Evolutionary conservation across 2,329 filamentous ascomycete genomes (phyloP).

Genomic region (Ceratocystis cacaofunesta): DNA sequence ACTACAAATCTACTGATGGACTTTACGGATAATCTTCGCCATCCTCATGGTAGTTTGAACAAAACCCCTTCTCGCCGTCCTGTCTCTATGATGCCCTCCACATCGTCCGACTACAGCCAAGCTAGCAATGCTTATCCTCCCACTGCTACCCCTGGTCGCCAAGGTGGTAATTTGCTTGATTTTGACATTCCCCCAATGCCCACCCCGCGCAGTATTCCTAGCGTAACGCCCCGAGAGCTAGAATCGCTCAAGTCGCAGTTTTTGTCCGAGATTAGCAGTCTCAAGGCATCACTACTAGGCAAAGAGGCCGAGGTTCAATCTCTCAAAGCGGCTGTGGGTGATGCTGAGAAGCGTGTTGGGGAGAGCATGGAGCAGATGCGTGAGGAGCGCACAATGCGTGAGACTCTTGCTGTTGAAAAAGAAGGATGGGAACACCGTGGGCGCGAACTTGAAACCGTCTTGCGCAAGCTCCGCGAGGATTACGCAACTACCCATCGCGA

Average conservation of each 20-base stretch:
- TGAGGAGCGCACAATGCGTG: slow-evolving; percentile 56
- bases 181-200: slow-evolving; percentile 83
- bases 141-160: slow-evolving; percentile 34
- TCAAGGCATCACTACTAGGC: slow-evolving; percentile 79
- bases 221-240: slow-evolving; percentile 78
- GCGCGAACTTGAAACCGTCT: slow-evolving; percentile 68
- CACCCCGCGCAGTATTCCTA: slow-evolving; percentile 80
- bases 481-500: slow-evolving; percentile 66
- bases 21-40: slow-evolving; percentile 60
- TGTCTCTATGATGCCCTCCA: slow-evolving; percentile 18
- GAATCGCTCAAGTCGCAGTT: slow-evolving; percentile 85
- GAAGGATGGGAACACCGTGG: slow-evolving; percentile 72
- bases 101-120: not conserved
- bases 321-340: slow-evolving; percentile 71
- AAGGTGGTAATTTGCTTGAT: slow-evolving; percentile 53
- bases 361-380: slow-evolving; percentile 71
- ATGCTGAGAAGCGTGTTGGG: slow-evolving; percentile 84
- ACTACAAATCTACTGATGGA: slow-evolving; percentile 72
- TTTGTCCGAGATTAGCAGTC: slow-evolving; percentile 82
- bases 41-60: slow-evolving; percentile 22
- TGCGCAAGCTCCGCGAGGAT: slow-evolving; percentile 68
- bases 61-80: slow-evolving; percentile 24
- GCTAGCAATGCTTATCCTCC: slow-evolving; percentile 18
- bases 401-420: slow-evolving; percentile 60
- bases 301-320: slow-evolving; percentile 85